These are phyloP conservation scores for Metschnikowia gelsemii DNA, from an alignment of 805 yeast genomes.

Conservation along the genomic window DNA sequence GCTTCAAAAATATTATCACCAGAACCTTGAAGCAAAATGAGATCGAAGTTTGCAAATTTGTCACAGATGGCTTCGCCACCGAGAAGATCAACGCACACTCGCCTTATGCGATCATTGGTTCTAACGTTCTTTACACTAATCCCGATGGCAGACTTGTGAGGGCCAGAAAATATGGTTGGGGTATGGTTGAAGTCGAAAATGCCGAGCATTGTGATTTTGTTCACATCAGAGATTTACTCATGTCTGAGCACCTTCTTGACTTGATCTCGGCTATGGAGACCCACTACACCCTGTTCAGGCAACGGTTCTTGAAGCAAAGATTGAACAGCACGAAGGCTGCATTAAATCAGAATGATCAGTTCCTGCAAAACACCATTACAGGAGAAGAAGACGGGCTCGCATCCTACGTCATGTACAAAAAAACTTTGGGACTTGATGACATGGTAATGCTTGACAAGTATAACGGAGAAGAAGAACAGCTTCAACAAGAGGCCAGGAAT, in stretches of 20 bases:
- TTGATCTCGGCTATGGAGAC: conserved; percentile 72
- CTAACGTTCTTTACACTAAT: conserved; percentile 42
- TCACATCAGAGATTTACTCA: conserved; percentile 59
- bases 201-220: conserved; percentile 73
- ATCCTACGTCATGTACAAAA: conserved; percentile 20
- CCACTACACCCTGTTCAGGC: conserved; percentile 72
- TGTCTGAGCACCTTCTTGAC: conserved; percentile 74
- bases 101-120: conserved; percentile 75
- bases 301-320: conserved; percentile 53
- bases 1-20: conserved; percentile 54
- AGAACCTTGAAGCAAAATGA: conserved; percentile 50
- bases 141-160: conserved; percentile 47
- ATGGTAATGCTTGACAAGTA: conserved; percentile 17
- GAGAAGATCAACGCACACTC: conserved; percentile 39
- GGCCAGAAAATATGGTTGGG: conserved; percentile 73
- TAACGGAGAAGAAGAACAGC: conserved; percentile 28
- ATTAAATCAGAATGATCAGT: conserved; percentile 6
- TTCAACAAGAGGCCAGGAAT: conserved; percentile 23
- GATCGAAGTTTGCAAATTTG: conserved; percentile 44
- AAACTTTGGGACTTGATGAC: conserved; percentile 16
- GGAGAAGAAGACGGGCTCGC: conserved; percentile 22
- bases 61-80: conserved; percentile 29
- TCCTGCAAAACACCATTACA: conserved; percentile 4
- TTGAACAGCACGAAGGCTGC: conserved; percentile 17
- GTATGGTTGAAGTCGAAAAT: conserved; percentile 80